Evolutionary conservation across 345 rosid species (phyloP).

Genomic region (Syzygium grande): DNA sequence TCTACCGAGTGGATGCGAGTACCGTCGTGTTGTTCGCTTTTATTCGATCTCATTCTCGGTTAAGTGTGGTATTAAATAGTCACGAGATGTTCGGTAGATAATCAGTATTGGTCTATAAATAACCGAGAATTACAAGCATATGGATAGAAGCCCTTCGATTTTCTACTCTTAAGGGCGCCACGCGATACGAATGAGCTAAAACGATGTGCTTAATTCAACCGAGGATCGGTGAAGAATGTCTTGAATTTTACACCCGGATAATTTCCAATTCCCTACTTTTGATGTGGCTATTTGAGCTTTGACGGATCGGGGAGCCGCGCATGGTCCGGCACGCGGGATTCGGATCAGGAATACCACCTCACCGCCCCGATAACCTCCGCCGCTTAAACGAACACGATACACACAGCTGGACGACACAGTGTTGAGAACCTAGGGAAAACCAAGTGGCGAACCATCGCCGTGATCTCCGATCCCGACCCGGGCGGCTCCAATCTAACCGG

Average conservation of each 20-base stretch:
- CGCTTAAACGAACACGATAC: not conserved
- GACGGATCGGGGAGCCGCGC: accelerated
- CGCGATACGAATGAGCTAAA: accelerated
- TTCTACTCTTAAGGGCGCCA: accelerated
- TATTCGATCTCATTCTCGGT: not conserved
- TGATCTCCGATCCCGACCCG: too few species aligned
- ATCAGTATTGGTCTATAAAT: not conserved
- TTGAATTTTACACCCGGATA: not conserved
- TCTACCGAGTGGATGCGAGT: not conserved
- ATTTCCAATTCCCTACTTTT: accelerated
- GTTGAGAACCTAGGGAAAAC: not conserved
- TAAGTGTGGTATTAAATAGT: not conserved
- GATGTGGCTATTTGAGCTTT: accelerated
- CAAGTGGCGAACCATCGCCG: not conserved
- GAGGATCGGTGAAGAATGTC: not conserved
- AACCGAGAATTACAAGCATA: not conserved
- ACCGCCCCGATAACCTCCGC: not conserved
- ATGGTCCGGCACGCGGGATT: accelerated
- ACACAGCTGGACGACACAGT: accelerated
- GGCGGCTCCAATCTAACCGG: not conserved
- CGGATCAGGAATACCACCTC: accelerated
- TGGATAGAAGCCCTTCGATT: not conserved
- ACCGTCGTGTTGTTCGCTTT: not conserved
- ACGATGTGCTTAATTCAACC: too few species aligned
- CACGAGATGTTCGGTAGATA: not conserved